A percentile compares a stretch with the other conserved stretches of the same genome.
phyloP scores from a whole-genome alignment of 768 basidiomycete genomes.

The Termitomyces sp. region DNA sequence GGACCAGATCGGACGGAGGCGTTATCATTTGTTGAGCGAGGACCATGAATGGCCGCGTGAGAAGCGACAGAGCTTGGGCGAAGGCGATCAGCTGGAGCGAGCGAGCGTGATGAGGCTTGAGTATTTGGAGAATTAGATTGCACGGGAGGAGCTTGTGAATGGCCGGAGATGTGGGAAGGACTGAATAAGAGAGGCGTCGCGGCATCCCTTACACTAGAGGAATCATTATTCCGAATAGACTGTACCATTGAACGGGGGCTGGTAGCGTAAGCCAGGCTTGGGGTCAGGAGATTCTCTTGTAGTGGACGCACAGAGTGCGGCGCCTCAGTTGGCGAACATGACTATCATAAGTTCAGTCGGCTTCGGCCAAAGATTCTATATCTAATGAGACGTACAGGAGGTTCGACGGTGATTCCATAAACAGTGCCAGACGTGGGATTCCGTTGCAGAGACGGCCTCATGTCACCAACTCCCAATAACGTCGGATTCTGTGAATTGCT shows the following conservation, averaged over 20 bases:
- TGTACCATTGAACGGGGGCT: conserved; percentile 3
- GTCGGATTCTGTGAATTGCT: background rate
- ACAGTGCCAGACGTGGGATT: conserved; percentile 5
- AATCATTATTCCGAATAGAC: background rate
- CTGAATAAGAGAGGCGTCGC: background rate
- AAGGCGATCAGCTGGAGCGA: background rate
- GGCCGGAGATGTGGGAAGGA: background rate
- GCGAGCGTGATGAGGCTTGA: background rate
- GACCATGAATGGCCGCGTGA: background rate
- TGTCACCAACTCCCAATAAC: background rate
- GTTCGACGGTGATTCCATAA: conserved; percentile 15
- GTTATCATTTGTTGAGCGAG: background rate
- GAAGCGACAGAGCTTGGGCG: conserved; percentile 3
- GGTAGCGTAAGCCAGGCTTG: conserved; percentile 1
- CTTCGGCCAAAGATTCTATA: background rate
- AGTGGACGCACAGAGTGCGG: conserved; percentile 5
- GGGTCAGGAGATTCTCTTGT: conserved; percentile 11
- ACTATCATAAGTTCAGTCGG: conserved; percentile 8
- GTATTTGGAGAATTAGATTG: background rate
- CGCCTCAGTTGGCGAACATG: conserved; percentile 15
- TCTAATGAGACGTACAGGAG: conserved; percentile 14
- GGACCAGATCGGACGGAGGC: background rate
- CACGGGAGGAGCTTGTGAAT: background rate
- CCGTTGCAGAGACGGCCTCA: background rate
- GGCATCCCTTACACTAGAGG: background rate